phyloP scores from a whole-genome alignment of 352 stramenopile species.

The Pythium sukuiense region DNA sequence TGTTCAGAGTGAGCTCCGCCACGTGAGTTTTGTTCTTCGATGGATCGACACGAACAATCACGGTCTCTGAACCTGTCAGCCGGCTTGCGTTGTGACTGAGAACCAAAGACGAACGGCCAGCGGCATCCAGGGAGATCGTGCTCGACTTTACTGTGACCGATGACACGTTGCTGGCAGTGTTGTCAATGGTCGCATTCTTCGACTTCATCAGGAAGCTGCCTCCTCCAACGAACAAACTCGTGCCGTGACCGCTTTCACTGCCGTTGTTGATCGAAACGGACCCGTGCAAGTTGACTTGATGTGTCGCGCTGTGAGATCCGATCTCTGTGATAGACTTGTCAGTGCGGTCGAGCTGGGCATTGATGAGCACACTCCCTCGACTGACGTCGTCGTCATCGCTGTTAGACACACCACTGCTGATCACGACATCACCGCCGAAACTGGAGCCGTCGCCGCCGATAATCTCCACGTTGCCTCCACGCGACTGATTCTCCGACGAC shows the following conservation, averaged over 20 bases:
- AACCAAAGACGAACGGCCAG: conserved; percentile 2
- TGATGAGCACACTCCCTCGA: conserved; percentile 51
- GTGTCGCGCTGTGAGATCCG: conserved; percentile 45
- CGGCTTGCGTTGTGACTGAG: conserved; percentile 7
- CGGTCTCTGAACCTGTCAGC: conserved; percentile 3
- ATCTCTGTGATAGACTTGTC: conserved; percentile 60
- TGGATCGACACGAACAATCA: neutral
- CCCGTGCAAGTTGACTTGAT: conserved; percentile 58
- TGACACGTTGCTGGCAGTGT: conserved; percentile 37
- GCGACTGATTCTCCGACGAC: conserved; percentile 39
- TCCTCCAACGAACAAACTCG: conserved; percentile 45
- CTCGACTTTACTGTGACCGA: conserved; percentile 46
- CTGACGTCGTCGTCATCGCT: conserved; percentile 22
- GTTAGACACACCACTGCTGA: conserved; percentile 44
- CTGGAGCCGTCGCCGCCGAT: conserved; percentile 47
- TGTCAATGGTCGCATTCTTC: conserved; percentile 50
- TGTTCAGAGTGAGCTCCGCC: neutral
- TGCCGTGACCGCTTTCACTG: conserved; percentile 36
- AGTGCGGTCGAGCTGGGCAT: conserved; percentile 44
- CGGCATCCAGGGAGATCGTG: conserved; percentile 22
- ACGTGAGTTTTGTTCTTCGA: conserved; percentile 9
- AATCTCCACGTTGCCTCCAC: conserved; percentile 58
- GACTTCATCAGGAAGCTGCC: conserved; percentile 39
- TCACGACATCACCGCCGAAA: conserved; percentile 46
- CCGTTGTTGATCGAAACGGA: conserved; percentile 55